phyloP scores from a whole-genome alignment of 768 basidiomycete species.

The Hortiboletus campestris region DNA sequence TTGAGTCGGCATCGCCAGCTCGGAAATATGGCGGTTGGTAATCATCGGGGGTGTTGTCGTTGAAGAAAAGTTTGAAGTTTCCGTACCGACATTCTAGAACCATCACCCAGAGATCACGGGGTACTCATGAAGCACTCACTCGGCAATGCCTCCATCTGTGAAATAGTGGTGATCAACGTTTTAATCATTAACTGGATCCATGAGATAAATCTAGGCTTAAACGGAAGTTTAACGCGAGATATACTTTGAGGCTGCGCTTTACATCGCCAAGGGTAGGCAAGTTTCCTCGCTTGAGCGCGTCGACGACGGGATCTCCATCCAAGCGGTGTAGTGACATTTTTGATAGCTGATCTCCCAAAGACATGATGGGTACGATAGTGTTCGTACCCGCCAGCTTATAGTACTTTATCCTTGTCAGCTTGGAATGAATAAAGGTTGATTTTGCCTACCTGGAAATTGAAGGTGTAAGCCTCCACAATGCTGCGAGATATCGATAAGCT shows the following conservation, averaged over 20 bases:
- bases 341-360: conserved; percentile 58
- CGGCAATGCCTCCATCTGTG: conserved; percentile 76
- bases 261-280: conserved; percentile 77
- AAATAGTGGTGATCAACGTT: conserved; percentile 74
- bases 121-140: conserved; percentile 43
- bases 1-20: conserved; percentile 65
- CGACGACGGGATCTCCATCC: conserved; percentile 55
- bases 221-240: neutral
- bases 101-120: neutral
- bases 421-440: neutral
- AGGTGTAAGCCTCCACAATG: conserved; percentile 85
- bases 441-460: conserved; percentile 68
- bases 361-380: conserved; percentile 66
- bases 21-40: conserved; percentile 85
- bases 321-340: conserved; percentile 45
- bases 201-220: neutral
- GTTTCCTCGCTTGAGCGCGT: conserved; percentile 57
- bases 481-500: conserved; percentile 38
- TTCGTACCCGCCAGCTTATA: conserved; percentile 61
- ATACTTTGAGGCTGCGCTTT: conserved; percentile 76
- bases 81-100: conserved; percentile 71
- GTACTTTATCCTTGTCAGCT: conserved; percentile 49
- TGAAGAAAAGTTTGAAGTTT: conserved; percentile 88
- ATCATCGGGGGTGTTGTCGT: conserved; percentile 71
- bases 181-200: conserved; percentile 62